Evolutionary conservation across 2,329 filamentous ascomycete species (phyloP), one percentile per base, ranked within the genome.

Genomic region (Microdochium trichocladiopsis): DNA sequence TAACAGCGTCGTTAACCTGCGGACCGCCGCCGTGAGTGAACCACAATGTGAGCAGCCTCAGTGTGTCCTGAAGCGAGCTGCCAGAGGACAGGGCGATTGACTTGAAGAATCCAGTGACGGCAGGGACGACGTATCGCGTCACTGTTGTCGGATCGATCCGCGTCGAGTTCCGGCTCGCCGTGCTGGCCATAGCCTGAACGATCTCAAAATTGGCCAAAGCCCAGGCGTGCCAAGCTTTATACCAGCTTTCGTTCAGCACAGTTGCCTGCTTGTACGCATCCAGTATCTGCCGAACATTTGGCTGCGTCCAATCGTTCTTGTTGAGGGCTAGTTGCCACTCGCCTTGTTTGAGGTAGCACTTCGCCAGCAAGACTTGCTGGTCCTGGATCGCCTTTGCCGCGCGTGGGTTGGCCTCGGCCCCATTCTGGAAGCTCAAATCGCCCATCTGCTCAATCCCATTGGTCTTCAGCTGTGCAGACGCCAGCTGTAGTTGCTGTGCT

Each of bases 171-270:
- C 81, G 77, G 57, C 87, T 87, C 16, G 78, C 78, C 52, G 84
- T 80, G 22, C 86, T 79, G 9, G 86, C 82, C 53, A 94, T 75
- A 0, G 87, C 84, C 60, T 94, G 95, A 36, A 97, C 92, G 53
- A 99, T 94, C 70, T 99, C 93, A 63, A 99, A 99, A 69, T 99
- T 99, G 51, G 94, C 93, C 56, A 99, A 72, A 11, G 94, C 95
- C 93, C 94, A 99, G 0, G 94, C 89, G 70, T 99, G 94, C 94
- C 94, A 99, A 8, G 95, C 94, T 72, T 99, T 99, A 75, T 99
- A 99, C 83, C 93, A 99, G 55, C 87, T 85, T 31, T 90, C 87
- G 66, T 99, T 95, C 71, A 95, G 96, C 54, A 90, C 86, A 2
- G 94, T 99, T 1, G 95, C 95, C 54, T 92, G 87, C 18, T 86